Conservation (phyloP, 495 filamentous ascomycete genomes). For the Aspergillus bertholletiae region DNA sequence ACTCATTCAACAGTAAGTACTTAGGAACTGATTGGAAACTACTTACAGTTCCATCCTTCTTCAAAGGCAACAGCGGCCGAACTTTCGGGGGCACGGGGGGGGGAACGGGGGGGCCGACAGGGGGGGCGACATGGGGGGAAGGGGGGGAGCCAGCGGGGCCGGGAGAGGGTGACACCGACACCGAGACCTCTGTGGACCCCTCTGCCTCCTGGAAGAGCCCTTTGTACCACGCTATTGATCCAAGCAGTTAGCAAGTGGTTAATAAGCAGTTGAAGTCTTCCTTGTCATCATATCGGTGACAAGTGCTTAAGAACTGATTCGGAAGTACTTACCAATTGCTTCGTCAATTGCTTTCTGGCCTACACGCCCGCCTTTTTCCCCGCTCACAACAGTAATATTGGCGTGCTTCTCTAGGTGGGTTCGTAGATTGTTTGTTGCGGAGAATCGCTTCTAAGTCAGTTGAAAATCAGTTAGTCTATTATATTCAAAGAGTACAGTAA, state of each 20-base stretch:
- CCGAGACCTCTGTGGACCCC: background rate
- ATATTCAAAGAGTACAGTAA: too few species aligned
- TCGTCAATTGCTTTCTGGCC: background rate
- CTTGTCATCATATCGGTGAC: too few species aligned
- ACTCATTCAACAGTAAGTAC: too few species aligned
- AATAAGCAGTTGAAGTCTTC: background rate
- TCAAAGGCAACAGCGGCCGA: background rate
- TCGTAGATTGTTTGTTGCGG: background rate
- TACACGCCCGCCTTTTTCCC: background rate
- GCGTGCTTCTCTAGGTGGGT: background rate
- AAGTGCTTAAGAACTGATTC: background rate
- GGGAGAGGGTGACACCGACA: background rate
- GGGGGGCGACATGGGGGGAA: too few species aligned
- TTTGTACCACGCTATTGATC: constrained; percentile 2
- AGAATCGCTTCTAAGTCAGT: background rate
- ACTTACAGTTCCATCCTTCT: constrained; percentile 2
- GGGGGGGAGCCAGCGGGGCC: too few species aligned
- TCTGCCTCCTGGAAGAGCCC: background rate
- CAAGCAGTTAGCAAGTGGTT: too few species aligned
- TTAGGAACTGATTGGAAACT: background rate
- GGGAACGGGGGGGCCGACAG: too few species aligned
- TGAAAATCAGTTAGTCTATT: constrained; percentile 2
- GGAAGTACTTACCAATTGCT: background rate
- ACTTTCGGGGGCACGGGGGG: too few species aligned
- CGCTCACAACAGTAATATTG: background rate